Percentiles rank a stretch among this genome's conserved stretches.
phyloP scores from a whole-genome alignment of 208 protist species.

The Leishmania arabica region DNA sequence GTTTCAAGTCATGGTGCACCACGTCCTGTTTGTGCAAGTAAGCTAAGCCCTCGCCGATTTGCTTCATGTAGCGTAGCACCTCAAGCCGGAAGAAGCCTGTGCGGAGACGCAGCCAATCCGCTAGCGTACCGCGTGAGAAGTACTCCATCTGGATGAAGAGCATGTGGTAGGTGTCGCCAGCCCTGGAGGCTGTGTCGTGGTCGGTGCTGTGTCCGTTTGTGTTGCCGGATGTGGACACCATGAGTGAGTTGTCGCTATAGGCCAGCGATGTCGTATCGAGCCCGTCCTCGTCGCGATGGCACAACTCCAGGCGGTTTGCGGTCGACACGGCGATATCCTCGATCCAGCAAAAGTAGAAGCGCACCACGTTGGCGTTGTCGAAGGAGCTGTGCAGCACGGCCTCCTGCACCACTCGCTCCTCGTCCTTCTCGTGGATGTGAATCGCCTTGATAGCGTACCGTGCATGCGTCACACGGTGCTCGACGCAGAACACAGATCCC shows the following conservation, averaged over 20 bases:
- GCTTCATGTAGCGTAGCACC: conserved; percentile 66
- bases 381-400: conserved; percentile 84
- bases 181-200: conserved; percentile 7
- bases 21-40: conserved; percentile 81
- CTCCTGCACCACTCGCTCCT: conserved; percentile 68
- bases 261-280: conserved; percentile 43
- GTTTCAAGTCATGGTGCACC: conserved; percentile 86
- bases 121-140: conserved; percentile 71
- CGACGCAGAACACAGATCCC: conserved; percentile 80
- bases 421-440: conserved; percentile 59
- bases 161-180: conserved; percentile 44
- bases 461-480: conserved; percentile 69
- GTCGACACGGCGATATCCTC: conserved; percentile 55
- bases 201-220: neutral
- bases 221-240: conserved; percentile 13
- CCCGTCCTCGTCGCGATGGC: conserved; percentile 46
- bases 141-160: conserved; percentile 92
- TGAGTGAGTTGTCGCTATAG: conserved; percentile 18
- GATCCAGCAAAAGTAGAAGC: conserved; percentile 89
- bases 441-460: conserved; percentile 86
- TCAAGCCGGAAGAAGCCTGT: conserved; percentile 52
- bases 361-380: conserved; percentile 80
- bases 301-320: conserved; percentile 53
- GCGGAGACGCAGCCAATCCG: conserved; percentile 59
- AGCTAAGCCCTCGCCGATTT: conserved; percentile 63